Conservation (phyloP, 306 rosid genomes). For the Vigna mungo region DNA sequence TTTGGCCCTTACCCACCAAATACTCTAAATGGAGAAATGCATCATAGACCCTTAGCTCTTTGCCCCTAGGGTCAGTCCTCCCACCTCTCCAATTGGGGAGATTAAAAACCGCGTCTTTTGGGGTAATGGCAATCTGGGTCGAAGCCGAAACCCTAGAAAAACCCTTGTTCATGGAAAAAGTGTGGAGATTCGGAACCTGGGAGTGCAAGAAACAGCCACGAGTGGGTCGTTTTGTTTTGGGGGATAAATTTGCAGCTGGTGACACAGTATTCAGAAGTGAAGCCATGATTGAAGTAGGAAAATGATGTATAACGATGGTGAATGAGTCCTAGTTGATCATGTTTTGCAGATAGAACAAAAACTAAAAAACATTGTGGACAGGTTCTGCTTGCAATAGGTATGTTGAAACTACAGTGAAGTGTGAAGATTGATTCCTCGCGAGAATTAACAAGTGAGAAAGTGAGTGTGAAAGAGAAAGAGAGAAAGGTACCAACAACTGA, state of each 20-base stretch:
- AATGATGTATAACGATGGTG: slow-evolving; percentile 1
- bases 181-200: slow-evolving; percentile 53
- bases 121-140: slow-evolving; percentile 65
- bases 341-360: slow-evolving; percentile 24
- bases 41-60: slow-evolving; percentile 62
- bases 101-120: slow-evolving; percentile 66
- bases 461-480: background rate
- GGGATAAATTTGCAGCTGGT: slow-evolving; percentile 50
- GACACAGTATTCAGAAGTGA: slow-evolving; percentile 62
- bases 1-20: slow-evolving; percentile 73
- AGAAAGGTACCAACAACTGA: slow-evolving; percentile 10
- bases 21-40: slow-evolving; percentile 73
- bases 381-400: slow-evolving; percentile 21
- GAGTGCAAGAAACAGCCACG: slow-evolving; percentile 54
- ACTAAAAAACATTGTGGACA: slow-evolving; percentile 25
- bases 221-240: slow-evolving; percentile 55
- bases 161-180: slow-evolving; percentile 61
- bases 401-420: slow-evolving; percentile 3
- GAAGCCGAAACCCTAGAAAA: slow-evolving; percentile 74
- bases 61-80: slow-evolving; percentile 59
- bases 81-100: slow-evolving; percentile 77
- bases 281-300: slow-evolving; percentile 53
- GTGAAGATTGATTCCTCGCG: background rate
- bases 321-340: slow-evolving; percentile 34
- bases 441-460: background rate